Evolutionary conservation across 176 grass and related monocot genomes (phyloP), one percentile per base, ranked within the genome.

Genomic region (Oryza brachyantha): DNA sequence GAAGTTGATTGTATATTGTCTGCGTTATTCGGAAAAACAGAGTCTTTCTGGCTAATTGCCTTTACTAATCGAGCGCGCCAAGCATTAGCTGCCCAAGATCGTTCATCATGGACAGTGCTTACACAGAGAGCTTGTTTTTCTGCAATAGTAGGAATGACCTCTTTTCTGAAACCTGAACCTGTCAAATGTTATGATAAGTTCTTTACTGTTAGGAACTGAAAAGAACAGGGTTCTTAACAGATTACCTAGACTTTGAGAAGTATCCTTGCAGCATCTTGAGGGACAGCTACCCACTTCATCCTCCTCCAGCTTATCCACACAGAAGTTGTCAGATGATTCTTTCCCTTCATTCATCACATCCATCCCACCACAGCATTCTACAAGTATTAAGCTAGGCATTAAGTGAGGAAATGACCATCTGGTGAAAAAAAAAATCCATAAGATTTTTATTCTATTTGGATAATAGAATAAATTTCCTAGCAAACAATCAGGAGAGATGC

Each of bases 351-450:
- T 85, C 69, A 86, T 81, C 22, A 84, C 64, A 72, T 80, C 83
- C 69, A 92, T 83, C 83, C 83, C 83, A 80, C 75, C 84, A 73
- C n/a, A 84, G 64, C 74, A 84, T 76, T 81, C 82, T 86, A 82
- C 77, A 82, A 79, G 37, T 55, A 80, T 69, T 60, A 71, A 78
- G 59, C 16, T 67, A 74, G 28, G 65, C 65, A 74, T 80, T 12
- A 24, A 81, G 62, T 10, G 4, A 72, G 24, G 64, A 22, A 76
- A 80, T 13, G 8, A 39, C 0, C 57, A 52, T 25, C 42, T 19
- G 31, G 48, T 83, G 37, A 78, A 37, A 37, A 27, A 76, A 87
- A 13, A 58, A 45, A 39, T 12, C 40, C 6, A 66, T 57, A 29
- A 37, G 0, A 17, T 46, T 31, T 77, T 27, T 25, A 35, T 48